Evolutionary conservation across 768 basidiomycete species (phyloP), one percentile per base, ranked within the genome.

Genomic region (Agaricus bisporus): DNA sequence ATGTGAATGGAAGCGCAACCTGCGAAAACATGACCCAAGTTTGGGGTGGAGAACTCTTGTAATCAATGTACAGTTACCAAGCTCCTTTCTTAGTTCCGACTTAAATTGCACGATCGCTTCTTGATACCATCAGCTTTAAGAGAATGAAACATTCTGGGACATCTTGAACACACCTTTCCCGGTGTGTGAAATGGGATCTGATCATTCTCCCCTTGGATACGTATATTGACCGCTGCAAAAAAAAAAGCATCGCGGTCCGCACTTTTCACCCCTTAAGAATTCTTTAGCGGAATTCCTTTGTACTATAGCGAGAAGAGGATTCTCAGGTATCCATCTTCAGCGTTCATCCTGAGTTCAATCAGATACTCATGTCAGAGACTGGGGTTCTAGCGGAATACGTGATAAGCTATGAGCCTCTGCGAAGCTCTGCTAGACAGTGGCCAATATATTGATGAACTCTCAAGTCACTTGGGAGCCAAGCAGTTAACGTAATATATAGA

Each of bases 311-410:
- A 41, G 25, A 17, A 44, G 25, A 44, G 29, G 45, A 55, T 54
- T 51, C 59, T 49, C 59, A 53, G 59, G 53, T 43, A 32, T 41
- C 18, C 32, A 41, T 43, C 47, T 41, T 51, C 35, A 35, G 46
- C 48, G 51, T 45, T 54, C 46, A 47, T 54, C 52, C 46, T 32
- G 32, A 51, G 51, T 43, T 39, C 60, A 55, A 66, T 64, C 65
- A 66, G 62, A 63, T 62, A 63, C 65, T 48, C 66, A 67, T 66
- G 64, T 63, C 66, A 66, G 56, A 56, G 39, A 39, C 20, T 22
- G 39, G 29, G 53, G 53, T 54, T 54, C 45, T 50, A 51, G 56
- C 53, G 60, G 61, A 61, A 48, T 7, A 59, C 44, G 52, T 53
- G 38, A 45, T 47, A 32, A 32, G 45, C 54, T 51, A 55, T 54